phyloP scores from a whole-genome alignment of 2,329 filamentous ascomycete species.

The Ophiocordyceps unilateralis region DNA sequence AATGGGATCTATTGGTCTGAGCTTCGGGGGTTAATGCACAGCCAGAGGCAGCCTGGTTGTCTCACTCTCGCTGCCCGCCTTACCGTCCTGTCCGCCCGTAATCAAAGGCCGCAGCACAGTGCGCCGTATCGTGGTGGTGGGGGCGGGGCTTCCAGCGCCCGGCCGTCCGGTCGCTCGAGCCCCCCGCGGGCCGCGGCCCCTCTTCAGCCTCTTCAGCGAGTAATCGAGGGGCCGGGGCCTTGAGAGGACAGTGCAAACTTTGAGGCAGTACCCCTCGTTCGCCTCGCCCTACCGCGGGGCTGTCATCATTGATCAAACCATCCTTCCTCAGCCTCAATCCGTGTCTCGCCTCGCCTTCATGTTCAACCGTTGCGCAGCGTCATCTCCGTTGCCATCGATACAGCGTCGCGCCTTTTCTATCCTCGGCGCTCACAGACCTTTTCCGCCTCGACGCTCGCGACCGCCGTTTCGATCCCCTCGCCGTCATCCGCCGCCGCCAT shows the following conservation, averaged over 20 bases:
- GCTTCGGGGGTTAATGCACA: no score
- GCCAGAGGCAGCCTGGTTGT: no score
- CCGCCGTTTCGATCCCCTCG: no score
- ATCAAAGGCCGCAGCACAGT: background rate
- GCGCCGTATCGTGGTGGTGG: background rate
- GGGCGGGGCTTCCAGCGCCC: background rate
- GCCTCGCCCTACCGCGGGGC: background rate
- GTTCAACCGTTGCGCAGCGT: background rate
- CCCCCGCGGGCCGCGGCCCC: background rate
- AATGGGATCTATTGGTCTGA: no score
- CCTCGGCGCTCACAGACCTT: background rate
- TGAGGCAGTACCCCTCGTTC: background rate
- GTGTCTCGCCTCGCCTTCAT: background rate
- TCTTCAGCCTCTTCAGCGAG: background rate
- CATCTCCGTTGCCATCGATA: background rate
- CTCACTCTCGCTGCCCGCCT: background rate
- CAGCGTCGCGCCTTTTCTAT: background rate
- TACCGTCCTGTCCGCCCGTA: background rate
- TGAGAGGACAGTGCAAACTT: background rate
- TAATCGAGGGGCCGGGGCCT: no score
- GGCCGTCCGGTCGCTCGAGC: background rate
- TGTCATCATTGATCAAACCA: no score
- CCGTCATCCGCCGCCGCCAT: slow-evolving; percentile 11
- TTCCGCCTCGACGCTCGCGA: background rate
- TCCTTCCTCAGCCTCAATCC: background rate